A percentile compares a stretch with the other conserved stretches of the same genome.
Conservation (phyloP, 148 eudicot genomes). For the Camellia lanceoleosa region DNA sequence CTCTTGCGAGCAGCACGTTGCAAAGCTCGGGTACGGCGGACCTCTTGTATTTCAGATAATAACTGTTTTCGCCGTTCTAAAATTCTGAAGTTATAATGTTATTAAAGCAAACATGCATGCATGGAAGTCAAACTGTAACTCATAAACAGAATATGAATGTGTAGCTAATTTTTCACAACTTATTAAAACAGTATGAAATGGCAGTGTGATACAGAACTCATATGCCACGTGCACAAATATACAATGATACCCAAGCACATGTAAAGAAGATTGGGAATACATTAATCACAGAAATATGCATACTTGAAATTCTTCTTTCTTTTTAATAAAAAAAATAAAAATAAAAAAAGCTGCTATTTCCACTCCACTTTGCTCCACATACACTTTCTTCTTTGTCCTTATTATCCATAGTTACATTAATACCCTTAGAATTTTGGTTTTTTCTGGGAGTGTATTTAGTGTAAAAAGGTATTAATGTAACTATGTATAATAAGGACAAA, state of each 20-base stretch:
- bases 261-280: background rate
- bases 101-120: conserved; percentile 12
- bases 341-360: no score
- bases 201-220: background rate
- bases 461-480: no score
- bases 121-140: background rate
- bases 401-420: no score
- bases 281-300: background rate
- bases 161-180: background rate
- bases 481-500: no score
- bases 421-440: no score
- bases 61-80: conserved; percentile 66
- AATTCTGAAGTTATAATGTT: conserved; percentile 52
- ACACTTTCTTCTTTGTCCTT: no score
- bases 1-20: conserved; percentile 90
- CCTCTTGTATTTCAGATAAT: conserved; percentile 75
- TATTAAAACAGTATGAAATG: background rate
- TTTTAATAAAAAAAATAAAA: background rate
- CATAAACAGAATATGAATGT: background rate
- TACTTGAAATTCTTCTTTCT: background rate
- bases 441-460: no score
- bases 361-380: no score
- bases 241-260: background rate
- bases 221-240: background rate
- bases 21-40: conserved; percentile 85